These are phyloP conservation scores for Tylopilus balloui DNA, from an alignment of 768 basidiomycete species.

Conservation along the genomic window DNA sequence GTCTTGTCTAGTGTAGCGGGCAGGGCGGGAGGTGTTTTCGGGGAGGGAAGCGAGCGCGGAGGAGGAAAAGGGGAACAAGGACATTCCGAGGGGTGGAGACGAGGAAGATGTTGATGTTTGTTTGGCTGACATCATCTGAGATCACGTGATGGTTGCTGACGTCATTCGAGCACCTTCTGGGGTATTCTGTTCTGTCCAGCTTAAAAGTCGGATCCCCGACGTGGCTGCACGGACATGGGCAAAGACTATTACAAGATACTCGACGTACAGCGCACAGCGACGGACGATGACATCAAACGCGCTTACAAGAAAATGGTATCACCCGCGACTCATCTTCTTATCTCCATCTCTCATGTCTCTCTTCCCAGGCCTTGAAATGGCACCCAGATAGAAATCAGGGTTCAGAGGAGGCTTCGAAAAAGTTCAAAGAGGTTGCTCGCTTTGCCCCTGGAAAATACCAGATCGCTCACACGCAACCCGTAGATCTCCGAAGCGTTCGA, in stretches of 20 bases:
- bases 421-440: slow-evolving; percentile 80
- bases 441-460: too few relatives aligned
- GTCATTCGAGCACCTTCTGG: slow-evolving; percentile 34
- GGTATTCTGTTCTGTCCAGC: slow-evolving; percentile 9
- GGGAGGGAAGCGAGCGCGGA: slow-evolving; percentile 52
- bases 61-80: slow-evolving; percentile 68
- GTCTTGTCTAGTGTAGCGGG: slow-evolving; percentile 65
- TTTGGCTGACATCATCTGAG: too few relatives aligned
- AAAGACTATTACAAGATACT: slow-evolving; percentile 86
- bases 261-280: slow-evolving; percentile 67
- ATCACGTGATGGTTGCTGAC: slow-evolving; percentile 21
- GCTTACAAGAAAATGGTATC: slow-evolving; percentile 90
- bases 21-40: slow-evolving; percentile 32
- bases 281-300: slow-evolving; percentile 85
- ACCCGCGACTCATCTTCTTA: neutral
- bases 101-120: too few relatives aligned
- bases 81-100: slow-evolving; percentile 16
- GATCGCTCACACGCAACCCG: neutral
- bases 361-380: slow-evolving; percentile 76
- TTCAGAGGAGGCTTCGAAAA: slow-evolving; percentile 78
- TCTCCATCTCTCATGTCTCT: slow-evolving; percentile 1
- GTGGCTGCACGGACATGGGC: slow-evolving; percentile 32
- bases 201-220: neutral
- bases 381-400: slow-evolving; percentile 91
- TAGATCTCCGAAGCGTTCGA: slow-evolving; percentile 96